Evolutionary conservation across 2,329 filamentous ascomycete species (phyloP).

Genomic region (Fusarium sp.): DNA sequence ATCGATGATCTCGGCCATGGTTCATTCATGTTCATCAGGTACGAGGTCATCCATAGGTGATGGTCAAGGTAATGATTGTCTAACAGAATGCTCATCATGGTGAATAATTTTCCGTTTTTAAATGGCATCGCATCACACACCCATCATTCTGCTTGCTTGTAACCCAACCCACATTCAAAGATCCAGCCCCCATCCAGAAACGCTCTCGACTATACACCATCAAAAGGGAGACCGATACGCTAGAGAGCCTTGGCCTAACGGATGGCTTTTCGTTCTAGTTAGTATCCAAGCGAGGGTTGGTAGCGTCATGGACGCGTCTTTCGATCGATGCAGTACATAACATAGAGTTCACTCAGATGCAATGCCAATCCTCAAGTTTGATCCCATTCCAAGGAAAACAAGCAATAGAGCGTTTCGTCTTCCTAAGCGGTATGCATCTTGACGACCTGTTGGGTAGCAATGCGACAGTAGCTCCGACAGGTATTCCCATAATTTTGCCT

Average conservation of each 20-base stretch:
- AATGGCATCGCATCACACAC: conserved; percentile 30
- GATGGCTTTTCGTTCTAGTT: conserved; percentile 8
- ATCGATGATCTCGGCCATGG: not conserved
- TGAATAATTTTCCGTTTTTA: not conserved
- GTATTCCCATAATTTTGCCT: conserved; percentile 34
- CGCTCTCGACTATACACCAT: conserved; percentile 14
- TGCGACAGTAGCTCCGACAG: conserved; percentile 41
- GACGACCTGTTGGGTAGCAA: conserved; percentile 42
- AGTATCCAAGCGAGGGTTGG: conserved; percentile 14
- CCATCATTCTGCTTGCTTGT: conserved; percentile 34
- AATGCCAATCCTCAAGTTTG: not conserved
- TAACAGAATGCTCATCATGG: not conserved
- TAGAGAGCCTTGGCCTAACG: conserved; percentile 21
- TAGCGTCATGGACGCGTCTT: conserved; percentile 8
- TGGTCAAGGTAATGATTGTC: conserved; percentile 13
- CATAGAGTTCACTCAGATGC: not conserved
- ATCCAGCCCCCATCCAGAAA: conserved; percentile 13
- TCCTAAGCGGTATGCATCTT: conserved; percentile 30
- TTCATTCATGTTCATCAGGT: conserved; percentile 25
- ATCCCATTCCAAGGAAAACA: conserved; percentile 23
- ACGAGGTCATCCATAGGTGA: conserved; percentile 11
- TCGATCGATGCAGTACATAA: not conserved
- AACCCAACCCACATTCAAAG: not conserved
- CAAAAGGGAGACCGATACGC: conserved; percentile 3
- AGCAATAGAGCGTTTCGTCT: conserved; percentile 2